phyloP scores from a whole-genome alignment of 169 alveolate species.

The Plasmodium coatneyi region DNA sequence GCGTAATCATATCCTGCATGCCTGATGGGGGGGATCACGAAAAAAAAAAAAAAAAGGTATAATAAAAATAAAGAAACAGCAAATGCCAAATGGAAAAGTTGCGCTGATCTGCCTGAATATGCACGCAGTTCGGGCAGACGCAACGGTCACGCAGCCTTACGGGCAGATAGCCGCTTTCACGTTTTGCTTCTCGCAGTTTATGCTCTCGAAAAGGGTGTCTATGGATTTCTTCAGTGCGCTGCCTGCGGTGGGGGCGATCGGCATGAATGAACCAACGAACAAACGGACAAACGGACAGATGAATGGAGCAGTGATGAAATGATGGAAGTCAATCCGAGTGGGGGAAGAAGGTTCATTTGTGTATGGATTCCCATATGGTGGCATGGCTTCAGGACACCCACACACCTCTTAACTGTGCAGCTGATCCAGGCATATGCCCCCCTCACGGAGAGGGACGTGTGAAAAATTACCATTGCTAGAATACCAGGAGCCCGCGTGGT shows the following conservation, averaged over 20 bases:
- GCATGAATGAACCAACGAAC: too few species aligned
- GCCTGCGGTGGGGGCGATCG: neutral
- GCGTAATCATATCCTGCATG: conserved; percentile 96
- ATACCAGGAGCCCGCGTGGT: conserved; percentile 96
- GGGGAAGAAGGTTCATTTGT: neutral
- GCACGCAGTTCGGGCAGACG: neutral
- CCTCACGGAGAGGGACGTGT: neutral
- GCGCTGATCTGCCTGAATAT: neutral
- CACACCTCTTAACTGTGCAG: neutral
- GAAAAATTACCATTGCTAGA: conserved; percentile 77
- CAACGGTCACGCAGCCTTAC: neutral
- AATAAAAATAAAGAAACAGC: neutral
- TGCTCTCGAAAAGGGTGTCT: conserved; percentile 18
- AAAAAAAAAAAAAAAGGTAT: neutral
- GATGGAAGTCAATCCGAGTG: too few species aligned
- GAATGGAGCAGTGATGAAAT: too few species aligned
- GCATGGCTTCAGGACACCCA: neutral
- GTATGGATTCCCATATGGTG: neutral
- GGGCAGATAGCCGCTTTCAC: conserved; percentile 74
- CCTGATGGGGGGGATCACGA: conserved; percentile 58
- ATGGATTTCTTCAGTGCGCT: conserved; percentile 17
- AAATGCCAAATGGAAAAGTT: neutral
- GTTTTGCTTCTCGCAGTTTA: conserved; percentile 10
- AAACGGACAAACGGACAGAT: too few species aligned
- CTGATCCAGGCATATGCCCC: neutral